Base-by-base conservation (phyloP, 1,139 yeast species). In the Geotrichum cucujoidarum region DNA sequence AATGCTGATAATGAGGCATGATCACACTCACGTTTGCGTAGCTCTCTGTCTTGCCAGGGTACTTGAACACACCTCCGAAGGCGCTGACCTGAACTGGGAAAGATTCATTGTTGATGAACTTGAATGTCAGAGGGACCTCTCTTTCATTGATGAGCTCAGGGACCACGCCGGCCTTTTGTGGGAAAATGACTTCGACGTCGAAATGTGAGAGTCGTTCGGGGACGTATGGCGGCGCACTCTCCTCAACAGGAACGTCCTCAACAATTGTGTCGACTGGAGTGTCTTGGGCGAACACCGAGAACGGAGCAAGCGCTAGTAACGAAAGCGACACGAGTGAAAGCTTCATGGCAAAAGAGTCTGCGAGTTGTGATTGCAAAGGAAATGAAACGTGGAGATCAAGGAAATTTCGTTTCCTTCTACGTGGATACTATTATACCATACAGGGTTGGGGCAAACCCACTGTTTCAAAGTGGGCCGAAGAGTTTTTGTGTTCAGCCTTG, bases 51-150 rank as follows among this genome's bases (percentile, higher is more conserved):
- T 55, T 79, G 27, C 49, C 51, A 1, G 83, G 77, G 55, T 81
- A 77, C 50, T 74, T 71, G 65, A 87, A 74, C 43, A 77, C 65
- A 46, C 95, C 95, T 51, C 92, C 88, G 47, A 83, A 78, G 44
- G 90, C 95, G 43, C 83, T 78, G 48, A 88, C 69, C 22, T 78
- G 71, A 43, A 76, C 67, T 8, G 75, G 76, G 22, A 61, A 65
- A 1, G 72, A 75, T 60, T 84, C 95, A 32, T 74, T 68, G 63
- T 86, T 86, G 49, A 66, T 60, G 50, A 85, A 73, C 5, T 70
- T 63, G 64, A 83, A 82, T 42, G 68, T 66, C 52, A 88, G 65
- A 2, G 80, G 69, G 42, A 80, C 68, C 37, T 73, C 71, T 41
- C 83, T 82, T 38, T 78, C 83, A 58, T 78, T 77, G 57, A 50